Evolutionary conservation across 345 rosid genomes (phyloP), one percentile per base, ranked within the genome.

Genomic region (Eucalyptus pumila): DNA sequence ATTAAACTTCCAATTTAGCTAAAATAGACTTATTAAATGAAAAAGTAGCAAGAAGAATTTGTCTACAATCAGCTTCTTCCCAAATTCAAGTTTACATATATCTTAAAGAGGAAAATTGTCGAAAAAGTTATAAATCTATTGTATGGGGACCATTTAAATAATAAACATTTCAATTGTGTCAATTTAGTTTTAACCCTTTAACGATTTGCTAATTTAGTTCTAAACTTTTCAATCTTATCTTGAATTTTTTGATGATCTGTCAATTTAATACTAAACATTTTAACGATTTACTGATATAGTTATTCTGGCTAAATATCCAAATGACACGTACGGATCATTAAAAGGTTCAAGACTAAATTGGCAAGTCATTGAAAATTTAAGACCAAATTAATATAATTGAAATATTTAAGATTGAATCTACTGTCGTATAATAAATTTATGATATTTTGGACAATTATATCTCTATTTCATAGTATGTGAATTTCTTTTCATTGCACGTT

Each of bases 241-340:
- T 0, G 2, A 56, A 9, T 0, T 56, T 56, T 56, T 56, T 56
- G 12, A 24, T 56, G 3, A 56, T 56, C 24, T 23, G 6, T 0
- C 3, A 56, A 56, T 56, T 56, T 2, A 4, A 23, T 24, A 56
- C 14, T 56, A 56, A 56, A 56, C 2, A 56, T 56, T 56, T 56
- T 56, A 3, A 56, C 0, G 0, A 56, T 56, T 56, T 56, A 0
- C 6, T 1, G 0, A 56, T 56, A 24, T 24, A 56, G 6, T 56
- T 3, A 56, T 24, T 56, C 6, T 0, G 1, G 3, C 30, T 54
- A 54, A 54, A 0, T 54, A 54, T 54, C 26, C 6, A 56, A 56
- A 56, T 56, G 0, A 56, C 27, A 52, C 0, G 5, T 52, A 52
- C 0, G 8, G 8, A 52, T 19, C 0, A 52, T 52, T 52, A 19